Percentiles rank a stretch among this genome's conserved stretches.
phyloP scores from a whole-genome alignment of 148 eudicot species.

The Spergularia bocconei region DNA sequence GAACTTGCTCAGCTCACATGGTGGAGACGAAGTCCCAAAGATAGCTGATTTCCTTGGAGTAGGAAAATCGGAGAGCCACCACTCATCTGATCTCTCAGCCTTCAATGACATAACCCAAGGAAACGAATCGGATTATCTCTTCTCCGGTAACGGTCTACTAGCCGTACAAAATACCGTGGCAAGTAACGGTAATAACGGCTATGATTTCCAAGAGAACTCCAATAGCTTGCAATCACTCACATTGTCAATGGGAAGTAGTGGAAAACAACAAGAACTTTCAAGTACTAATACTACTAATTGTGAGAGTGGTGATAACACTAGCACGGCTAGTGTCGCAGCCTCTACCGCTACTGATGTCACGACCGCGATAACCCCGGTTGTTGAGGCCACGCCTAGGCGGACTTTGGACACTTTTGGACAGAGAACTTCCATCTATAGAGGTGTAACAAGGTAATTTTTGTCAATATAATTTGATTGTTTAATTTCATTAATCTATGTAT shows the following conservation, averaged over 20 bases:
- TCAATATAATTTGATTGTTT: not conserved
- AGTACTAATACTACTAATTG: conserved; percentile 36
- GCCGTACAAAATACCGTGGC: conserved; percentile 38
- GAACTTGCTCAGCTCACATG: conserved; percentile 66
- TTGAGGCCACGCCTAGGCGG: conserved; percentile 80
- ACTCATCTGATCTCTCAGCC: conserved; percentile 45
- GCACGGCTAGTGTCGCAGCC: conserved; percentile 20
- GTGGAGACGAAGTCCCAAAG: conserved; percentile 61
- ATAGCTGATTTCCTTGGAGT: conserved; percentile 94
- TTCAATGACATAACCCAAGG: conserved; percentile 49
- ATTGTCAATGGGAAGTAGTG: conserved; percentile 81
- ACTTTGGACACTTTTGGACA: conserved; percentile 88
- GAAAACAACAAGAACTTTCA: conserved; percentile 40
- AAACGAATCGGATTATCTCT: conserved; percentile 51
- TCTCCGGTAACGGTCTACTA: conserved; percentile 37
- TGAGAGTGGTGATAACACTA: conserved; percentile 36
- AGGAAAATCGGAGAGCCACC: conserved; percentile 65
- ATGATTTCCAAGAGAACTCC: conserved; percentile 64
- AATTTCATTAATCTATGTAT: too few relatives aligned
- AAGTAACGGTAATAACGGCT: conserved; percentile 24
- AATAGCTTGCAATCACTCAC: conserved; percentile 77
- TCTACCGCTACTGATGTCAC: conserved; percentile 31
- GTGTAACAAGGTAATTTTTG: conserved; percentile 73
- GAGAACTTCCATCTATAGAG: conserved; percentile 90
- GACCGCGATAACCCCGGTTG: conserved; percentile 40